Conservation (phyloP, 352 stramenopile species). For the Phytophthora brassicae region DNA sequence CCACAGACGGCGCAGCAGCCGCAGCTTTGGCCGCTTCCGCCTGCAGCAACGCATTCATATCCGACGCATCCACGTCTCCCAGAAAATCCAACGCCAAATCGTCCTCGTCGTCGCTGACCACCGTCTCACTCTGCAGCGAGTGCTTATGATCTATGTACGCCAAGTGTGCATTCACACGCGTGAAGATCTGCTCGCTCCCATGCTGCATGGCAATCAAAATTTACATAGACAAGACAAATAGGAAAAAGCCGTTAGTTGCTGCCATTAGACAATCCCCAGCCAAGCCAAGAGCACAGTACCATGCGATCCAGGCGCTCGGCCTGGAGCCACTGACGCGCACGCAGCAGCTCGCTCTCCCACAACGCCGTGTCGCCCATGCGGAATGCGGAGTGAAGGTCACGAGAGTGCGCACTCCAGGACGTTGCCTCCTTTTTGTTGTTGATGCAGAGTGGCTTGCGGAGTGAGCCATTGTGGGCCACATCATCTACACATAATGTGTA, state of each 20-base stretch:
- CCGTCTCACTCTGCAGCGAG: slow-evolving; percentile 28
- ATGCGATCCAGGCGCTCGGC: slow-evolving; percentile 7
- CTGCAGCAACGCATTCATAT: slow-evolving; percentile 56
- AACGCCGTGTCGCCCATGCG: slow-evolving; percentile 32
- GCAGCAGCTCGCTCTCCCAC: slow-evolving; percentile 50
- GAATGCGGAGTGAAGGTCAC: background rate
- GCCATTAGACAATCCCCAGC: no score
- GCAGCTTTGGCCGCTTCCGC: slow-evolving; percentile 28
- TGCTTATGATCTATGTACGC: slow-evolving; percentile 42
- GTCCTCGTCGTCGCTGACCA: slow-evolving; percentile 31
- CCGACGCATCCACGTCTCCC: slow-evolving; percentile 44
- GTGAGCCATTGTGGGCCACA: no score
- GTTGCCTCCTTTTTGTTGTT: background rate
- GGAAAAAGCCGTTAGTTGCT: no score
- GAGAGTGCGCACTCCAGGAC: no score
- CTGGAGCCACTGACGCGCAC: slow-evolving; percentile 39
- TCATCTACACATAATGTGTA: no score
- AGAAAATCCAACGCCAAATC: slow-evolving; percentile 60
- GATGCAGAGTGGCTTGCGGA: no score
- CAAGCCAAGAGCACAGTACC: no score
- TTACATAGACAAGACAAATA: no score
- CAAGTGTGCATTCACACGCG: slow-evolving; percentile 43
- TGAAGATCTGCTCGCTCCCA: slow-evolving; percentile 21
- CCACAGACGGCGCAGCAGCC: background rate
- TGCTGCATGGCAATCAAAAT: no score